Base-by-base conservation (phyloP, 164 flowering plant genomes). In the Vitis amurensis region DNA sequence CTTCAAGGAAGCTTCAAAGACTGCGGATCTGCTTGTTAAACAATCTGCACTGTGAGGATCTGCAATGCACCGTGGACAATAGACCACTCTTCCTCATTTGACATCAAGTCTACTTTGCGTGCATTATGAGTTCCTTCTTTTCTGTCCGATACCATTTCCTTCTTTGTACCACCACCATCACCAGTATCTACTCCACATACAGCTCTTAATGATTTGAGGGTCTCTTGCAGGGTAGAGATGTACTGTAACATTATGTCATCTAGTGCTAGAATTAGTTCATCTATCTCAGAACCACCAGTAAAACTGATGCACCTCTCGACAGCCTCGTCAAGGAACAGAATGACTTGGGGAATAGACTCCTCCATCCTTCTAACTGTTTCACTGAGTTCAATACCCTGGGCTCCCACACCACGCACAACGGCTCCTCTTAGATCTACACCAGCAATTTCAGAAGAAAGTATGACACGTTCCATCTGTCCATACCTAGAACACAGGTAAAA, bases 71-170 rank as follows among this genome's bases (percentile, higher is more conserved):
- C 97, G 80, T 96, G 99, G 55, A 96, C 99, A 78, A 93, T 89
- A 63, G 99, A 88, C 99, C 99, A 96, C 73, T 96, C 99, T 78
- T 96, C 98, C 82, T 96, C 99, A 81, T 87, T 96, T 16, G 98
- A 91, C 9, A 79, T 72, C 65, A 77, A 73, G 67, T 93, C 98
- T 52, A 65, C 77, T 81, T 79, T 91, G 37, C 88, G 91, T 53
- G 87, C 55, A 71, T 64, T 74, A 64, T 85, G 86, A 59, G 72
- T 58, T 70, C 86, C 88, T 50, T 88, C 98, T 76, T 84, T 90
- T 78, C 76, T 91, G 15, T 93, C 99, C 31, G 71, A 50, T 51
- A 95, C 89, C n/a, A 67, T 66, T 47, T 92, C 99, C 79, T 81
- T 91, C 82, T 82, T 94, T 59, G 80, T 52, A 68, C 90, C 81